phyloP scores from a whole-genome alignment of 805 yeast genomes.

The Wickerhamomyces bovis region DNA sequence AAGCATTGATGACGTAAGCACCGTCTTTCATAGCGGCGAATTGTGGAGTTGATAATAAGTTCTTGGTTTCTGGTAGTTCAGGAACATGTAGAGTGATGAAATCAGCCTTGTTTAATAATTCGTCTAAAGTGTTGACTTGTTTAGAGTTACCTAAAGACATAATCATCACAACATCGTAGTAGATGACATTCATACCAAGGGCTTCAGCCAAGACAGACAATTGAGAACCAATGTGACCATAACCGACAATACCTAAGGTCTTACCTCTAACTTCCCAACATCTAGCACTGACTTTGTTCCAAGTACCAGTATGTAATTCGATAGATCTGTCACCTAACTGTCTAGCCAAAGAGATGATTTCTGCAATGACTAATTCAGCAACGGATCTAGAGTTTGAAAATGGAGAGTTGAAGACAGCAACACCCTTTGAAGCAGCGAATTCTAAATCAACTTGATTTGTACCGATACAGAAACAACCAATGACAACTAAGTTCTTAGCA shows the following conservation, averaged over 20 bases:
- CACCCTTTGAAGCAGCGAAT: slow-evolving; percentile 86
- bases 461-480: slow-evolving; percentile 99
- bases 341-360: slow-evolving; percentile 89
- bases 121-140: slow-evolving; percentile 82
- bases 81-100: slow-evolving; percentile 94
- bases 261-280: slow-evolving; percentile 99
- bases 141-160: slow-evolving; percentile 97
- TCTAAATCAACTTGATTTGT: slow-evolving; percentile 95
- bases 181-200: slow-evolving; percentile 93
- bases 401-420: slow-evolving; percentile 97
- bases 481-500: slow-evolving; percentile 82
- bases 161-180: slow-evolving; percentile 86
- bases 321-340: slow-evolving; percentile 95
- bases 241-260: slow-evolving; percentile 94
- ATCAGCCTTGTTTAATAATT: slow-evolving; percentile 74
- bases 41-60: slow-evolving; percentile 84
- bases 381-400: slow-evolving; percentile 98
- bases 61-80: slow-evolving; percentile 86
- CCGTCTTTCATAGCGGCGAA: slow-evolving; percentile 96
- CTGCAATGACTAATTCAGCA: slow-evolving; percentile 95
- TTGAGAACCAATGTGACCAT: slow-evolving; percentile 98
- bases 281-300: slow-evolving; percentile 93
- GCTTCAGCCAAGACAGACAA: slow-evolving; percentile 95
- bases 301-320: slow-evolving; percentile 92
- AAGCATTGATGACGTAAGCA: slow-evolving; percentile 88